Conservation (phyloP, 177 flowering plant genomes). For the Vitis hybrid region DNA sequence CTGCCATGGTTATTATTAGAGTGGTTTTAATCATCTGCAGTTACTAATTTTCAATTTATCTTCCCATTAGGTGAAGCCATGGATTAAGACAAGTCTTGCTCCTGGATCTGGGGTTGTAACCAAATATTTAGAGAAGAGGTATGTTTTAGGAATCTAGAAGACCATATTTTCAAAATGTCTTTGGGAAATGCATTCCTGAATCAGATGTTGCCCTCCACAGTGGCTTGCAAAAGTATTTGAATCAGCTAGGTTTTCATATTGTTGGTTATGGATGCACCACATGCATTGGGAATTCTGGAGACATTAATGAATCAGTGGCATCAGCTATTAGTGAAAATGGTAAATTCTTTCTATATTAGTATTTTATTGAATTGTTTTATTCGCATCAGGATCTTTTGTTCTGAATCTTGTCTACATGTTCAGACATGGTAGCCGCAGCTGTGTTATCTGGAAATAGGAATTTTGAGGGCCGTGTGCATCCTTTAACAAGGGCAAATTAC, state of each 20-base stretch:
- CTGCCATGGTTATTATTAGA: neutral
- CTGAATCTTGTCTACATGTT: constrained; percentile 3
- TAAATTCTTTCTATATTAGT: constrained; percentile 15
- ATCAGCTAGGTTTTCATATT: constrained; percentile 76
- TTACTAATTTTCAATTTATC: neutral
- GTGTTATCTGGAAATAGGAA: constrained; percentile 96
- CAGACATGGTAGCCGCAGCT: constrained; percentile 89
- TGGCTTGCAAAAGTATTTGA: constrained; percentile 77
- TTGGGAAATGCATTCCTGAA: neutral
- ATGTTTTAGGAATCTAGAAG: neutral
- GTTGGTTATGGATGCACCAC: constrained; percentile 98
- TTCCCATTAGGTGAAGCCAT: constrained; percentile 70
- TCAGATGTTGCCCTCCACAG: constrained; percentile 30
- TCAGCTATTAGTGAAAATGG: constrained; percentile 81
- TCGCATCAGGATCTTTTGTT: neutral
- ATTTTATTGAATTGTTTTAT: neutral
- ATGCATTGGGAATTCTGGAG: constrained; percentile 94
- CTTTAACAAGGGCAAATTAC: constrained; percentile 91
- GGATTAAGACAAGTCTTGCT: constrained; percentile 91
- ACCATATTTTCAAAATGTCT: neutral
- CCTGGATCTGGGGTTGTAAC: constrained; percentile 91
- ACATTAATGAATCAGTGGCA: constrained; percentile 72
- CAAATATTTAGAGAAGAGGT: constrained; percentile 76
- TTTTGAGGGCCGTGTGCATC: constrained; percentile 96
- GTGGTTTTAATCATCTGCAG: too few relatives aligned